These are phyloP conservation scores for Suhomyces tanzawaensis DNA, from an alignment of 805 yeast species.

Conservation along the genomic window DNA sequence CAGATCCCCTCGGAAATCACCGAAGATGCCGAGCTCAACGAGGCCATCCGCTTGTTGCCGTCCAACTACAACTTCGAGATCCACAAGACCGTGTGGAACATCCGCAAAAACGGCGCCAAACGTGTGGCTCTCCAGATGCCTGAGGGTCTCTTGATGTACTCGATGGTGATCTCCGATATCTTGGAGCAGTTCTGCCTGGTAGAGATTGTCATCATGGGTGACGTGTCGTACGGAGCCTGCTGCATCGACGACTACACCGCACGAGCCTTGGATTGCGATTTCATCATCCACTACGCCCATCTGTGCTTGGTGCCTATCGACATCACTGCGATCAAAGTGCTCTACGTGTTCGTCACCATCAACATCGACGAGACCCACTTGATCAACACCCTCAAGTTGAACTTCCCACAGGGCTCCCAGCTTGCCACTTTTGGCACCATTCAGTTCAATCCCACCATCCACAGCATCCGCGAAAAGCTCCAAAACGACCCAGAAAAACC, in stretches of 20 bases:
- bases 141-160: conserved; percentile 87
- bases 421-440: conserved; percentile 92
- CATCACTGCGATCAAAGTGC: conserved; percentile 81
- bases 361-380: conserved; percentile 82
- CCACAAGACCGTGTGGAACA: conserved; percentile 94
- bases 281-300: conserved; percentile 95
- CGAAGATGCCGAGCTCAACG: conserved; percentile 76
- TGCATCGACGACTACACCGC: conserved; percentile 98
- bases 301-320: conserved; percentile 96
- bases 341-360: conserved; percentile 95
- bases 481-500: conserved; percentile 48
- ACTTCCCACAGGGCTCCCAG: conserved; percentile 61
- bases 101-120: conserved; percentile 67
- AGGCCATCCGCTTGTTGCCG: conserved; percentile 79
- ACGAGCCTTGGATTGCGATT: conserved; percentile 86
- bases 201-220: conserved; percentile 95
- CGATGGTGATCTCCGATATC: conserved; percentile 87
- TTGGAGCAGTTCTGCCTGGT: conserved; percentile 85
- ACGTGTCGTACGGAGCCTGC: conserved; percentile 97
- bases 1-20: conserved; percentile 88
- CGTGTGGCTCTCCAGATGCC: conserved; percentile 97
- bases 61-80: conserved; percentile 93
- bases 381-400: conserved; percentile 67
- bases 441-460: conserved; percentile 94
- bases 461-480: conserved; percentile 64